These are phyloP conservation scores for Linum lewisii DNA, from an alignment of 345 rosid species.

Conservation along the genomic window DNA sequence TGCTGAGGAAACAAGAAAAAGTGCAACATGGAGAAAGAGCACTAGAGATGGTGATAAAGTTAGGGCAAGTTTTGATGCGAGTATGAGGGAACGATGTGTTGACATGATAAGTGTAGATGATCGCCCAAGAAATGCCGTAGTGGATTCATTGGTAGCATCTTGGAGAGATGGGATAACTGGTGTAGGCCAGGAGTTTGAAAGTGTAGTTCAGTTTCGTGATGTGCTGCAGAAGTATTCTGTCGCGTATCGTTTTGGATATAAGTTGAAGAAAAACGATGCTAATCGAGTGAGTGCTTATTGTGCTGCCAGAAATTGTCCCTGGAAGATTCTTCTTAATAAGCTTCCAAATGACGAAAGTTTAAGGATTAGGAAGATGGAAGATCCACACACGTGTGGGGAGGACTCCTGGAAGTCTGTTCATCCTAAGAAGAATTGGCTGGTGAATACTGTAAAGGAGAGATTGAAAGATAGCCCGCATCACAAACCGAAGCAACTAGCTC, in stretches of 20 bases:
- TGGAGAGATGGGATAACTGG: slow-evolving; percentile 84
- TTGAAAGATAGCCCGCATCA: slow-evolving; percentile 52
- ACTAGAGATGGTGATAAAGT: slow-evolving; percentile 17
- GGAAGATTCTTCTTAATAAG: slow-evolving; percentile 78
- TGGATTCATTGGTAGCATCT: slow-evolving; percentile 40
- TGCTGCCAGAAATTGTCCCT: slow-evolving; percentile 52
- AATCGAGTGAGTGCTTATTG: slow-evolving; percentile 72
- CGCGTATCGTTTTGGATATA: slow-evolving; percentile 71
- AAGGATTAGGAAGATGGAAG: slow-evolving; percentile 50
- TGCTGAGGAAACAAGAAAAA: slow-evolving; percentile 29
- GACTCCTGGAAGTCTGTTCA: slow-evolving; percentile 76
- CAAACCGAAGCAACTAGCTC: slow-evolving; percentile 27
- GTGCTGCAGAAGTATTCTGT: slow-evolving; percentile 74
- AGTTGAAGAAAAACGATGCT: slow-evolving; percentile 69
- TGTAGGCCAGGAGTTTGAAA: slow-evolving; percentile 78
- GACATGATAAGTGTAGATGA: slow-evolving; percentile 10
- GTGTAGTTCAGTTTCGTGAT: slow-evolving; percentile 74
- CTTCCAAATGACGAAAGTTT: slow-evolving; percentile 60
- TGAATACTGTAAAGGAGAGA: slow-evolving; percentile 67
- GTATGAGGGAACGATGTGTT: not conserved
- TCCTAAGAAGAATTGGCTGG: slow-evolving; percentile 79
- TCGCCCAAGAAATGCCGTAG: slow-evolving; percentile 23
- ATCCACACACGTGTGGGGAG: slow-evolving; percentile 62
- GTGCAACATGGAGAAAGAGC: slow-evolving; percentile 22
- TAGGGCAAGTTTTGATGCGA: slow-evolving; percentile 22